Evolutionary conservation across 805 yeast species (phyloP).

Genomic region (Myxozyma geophila): DNA sequence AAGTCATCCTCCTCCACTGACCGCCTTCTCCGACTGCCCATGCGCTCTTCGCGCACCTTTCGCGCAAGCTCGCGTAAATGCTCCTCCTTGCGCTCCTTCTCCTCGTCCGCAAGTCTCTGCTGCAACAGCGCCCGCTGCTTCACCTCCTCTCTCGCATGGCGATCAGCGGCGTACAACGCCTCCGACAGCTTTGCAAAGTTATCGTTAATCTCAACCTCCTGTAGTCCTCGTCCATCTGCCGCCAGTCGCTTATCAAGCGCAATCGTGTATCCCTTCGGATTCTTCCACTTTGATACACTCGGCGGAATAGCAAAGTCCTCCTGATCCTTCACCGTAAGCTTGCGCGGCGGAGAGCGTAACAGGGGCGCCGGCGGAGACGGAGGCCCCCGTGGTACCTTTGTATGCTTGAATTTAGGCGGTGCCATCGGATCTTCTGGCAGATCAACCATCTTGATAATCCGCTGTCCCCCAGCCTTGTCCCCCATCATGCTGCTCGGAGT

Average conservation of each 20-base stretch:
- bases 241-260: constrained; percentile 78
- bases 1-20: constrained; percentile 20
- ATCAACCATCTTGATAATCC: constrained; percentile 69
- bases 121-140: constrained; percentile 56
- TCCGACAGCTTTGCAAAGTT: constrained; percentile 66
- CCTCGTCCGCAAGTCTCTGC: constrained; percentile 56
- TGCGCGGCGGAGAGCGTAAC: constrained; percentile 53
- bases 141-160: constrained; percentile 61
- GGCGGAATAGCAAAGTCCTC: constrained; percentile 87
- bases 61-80: constrained; percentile 56
- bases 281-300: constrained; percentile 93
- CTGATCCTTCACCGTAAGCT: constrained; percentile 71
- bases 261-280: constrained; percentile 85
- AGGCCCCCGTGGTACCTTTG: constrained; percentile 67
- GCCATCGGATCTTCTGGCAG: constrained; percentile 80
- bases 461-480: constrained; percentile 43
- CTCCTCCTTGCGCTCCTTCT: constrained; percentile 56
- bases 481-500: constrained; percentile 50
- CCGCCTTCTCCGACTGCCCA: constrained; percentile 39
- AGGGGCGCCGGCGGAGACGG: constrained; percentile 76
- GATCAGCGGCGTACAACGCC: constrained; percentile 74
- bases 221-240: constrained; percentile 51
- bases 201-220: constrained; percentile 53
- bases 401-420: constrained; percentile 74
- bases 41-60: constrained; percentile 51